phyloP scores from a whole-genome alignment of 768 basidiomycete genomes.

The Galerina sulciceps region DNA sequence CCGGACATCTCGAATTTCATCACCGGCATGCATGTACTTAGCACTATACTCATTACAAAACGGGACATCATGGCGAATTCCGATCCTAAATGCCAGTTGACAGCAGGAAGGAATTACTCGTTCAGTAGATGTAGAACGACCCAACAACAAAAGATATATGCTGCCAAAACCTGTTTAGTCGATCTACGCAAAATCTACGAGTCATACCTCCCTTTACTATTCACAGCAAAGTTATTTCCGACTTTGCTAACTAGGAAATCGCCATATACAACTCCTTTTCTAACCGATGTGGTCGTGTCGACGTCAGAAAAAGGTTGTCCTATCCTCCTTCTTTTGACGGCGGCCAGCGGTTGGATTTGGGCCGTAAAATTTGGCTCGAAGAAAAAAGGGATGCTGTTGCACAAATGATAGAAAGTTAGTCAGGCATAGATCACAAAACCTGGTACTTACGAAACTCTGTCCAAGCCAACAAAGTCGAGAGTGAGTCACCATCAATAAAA shows the following conservation, averaged over 20 bases:
- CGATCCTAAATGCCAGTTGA: too few species aligned
- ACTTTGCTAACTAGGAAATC: constrained; percentile 80
- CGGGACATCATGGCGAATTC: too few species aligned
- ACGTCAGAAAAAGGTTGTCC: constrained; percentile 7
- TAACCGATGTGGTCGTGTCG: constrained; percentile 16
- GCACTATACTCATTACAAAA: too few species aligned
- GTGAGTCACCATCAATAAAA: neutral
- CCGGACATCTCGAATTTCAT: too few species aligned
- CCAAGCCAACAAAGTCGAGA: neutral
- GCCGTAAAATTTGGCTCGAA: constrained; percentile 91
- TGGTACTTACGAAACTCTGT: constrained; percentile 71
- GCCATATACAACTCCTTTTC: constrained; percentile 69
- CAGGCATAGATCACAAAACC: neutral
- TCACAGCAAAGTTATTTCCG: constrained; percentile 64
- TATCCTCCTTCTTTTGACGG: constrained; percentile 49
- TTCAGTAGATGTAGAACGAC: too few species aligned
- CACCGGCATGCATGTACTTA: too few species aligned
- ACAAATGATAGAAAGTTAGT: constrained; percentile 6
- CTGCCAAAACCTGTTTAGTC: neutral
- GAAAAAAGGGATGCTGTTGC: constrained; percentile 83
- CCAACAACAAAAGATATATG: too few species aligned
- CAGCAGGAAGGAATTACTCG: too few species aligned
- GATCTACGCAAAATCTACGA: neutral
- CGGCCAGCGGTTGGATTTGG: constrained; percentile 63
- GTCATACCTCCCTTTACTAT: constrained; percentile 43